These are phyloP conservation scores for Lipomyces sp. DNA, from an alignment of 805 yeast genomes.

Conservation along the genomic window DNA sequence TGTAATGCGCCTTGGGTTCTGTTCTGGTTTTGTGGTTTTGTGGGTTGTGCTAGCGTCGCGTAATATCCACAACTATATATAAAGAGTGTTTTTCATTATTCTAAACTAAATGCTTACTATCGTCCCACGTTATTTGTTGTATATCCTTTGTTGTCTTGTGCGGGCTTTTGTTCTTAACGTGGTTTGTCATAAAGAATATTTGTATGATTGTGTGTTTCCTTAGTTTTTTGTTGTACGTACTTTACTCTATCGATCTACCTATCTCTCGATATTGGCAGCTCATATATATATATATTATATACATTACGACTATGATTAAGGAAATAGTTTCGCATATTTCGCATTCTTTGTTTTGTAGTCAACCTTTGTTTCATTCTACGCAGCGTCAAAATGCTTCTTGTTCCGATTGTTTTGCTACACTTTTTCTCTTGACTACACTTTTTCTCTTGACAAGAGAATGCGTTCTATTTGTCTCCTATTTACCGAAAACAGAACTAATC, in stretches of 20 bases:
- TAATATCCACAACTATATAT: background rate
- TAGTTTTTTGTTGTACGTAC: background rate
- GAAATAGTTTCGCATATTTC: background rate
- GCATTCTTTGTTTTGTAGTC: background rate
- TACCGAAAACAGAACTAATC: no score
- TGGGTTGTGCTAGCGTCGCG: background rate
- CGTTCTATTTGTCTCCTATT: no score
- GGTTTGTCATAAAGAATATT: background rate
- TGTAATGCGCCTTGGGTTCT: background rate
- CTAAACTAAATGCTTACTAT: slow-evolving; percentile 11
- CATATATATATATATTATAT: background rate
- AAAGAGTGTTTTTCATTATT: slow-evolving; percentile 9
- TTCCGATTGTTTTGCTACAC: background rate
- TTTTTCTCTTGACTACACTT: no score
- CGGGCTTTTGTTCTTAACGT: slow-evolving; percentile 3
- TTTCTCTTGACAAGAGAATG: no score
- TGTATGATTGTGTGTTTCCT: background rate
- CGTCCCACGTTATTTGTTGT: slow-evolving; percentile 9
- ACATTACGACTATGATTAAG: background rate
- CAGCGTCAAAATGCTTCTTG: no score
- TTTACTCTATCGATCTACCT: background rate
- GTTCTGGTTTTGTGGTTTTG: background rate
- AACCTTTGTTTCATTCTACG: background rate
- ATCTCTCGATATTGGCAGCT: background rate
- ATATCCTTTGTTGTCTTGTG: background rate